These are phyloP conservation scores for Przewalskia tangutica DNA, from an alignment of 257 asterid species.

Conservation along the genomic window DNA sequence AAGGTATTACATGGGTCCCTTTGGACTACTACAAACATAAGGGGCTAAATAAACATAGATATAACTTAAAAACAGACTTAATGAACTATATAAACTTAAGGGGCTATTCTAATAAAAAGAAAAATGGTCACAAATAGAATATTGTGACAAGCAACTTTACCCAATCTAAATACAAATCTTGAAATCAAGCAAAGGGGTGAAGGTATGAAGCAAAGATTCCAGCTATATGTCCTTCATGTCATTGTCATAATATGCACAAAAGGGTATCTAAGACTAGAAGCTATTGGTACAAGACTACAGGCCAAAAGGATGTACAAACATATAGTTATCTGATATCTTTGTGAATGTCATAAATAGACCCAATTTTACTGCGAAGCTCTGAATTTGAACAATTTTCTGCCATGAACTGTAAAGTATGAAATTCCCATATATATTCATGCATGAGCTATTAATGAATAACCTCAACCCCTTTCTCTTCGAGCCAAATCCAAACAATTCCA, in stretches of 20 bases:
- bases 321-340: slow-evolving; percentile 1
- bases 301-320: slow-evolving; percentile 1
- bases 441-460: background rate
- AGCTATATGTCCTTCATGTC: slow-evolving; percentile 1
- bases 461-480: background rate
- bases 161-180: background rate
- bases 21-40: too few relatives aligned
- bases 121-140: too few relatives aligned
- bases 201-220: background rate
- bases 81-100: too few relatives aligned
- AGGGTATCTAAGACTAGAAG: background rate
- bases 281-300: slow-evolving; percentile 1
- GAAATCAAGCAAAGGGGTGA: background rate
- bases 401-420: background rate
- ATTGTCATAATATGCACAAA: slow-evolving; percentile 3
- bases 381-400: background rate
- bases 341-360: slow-evolving; percentile 14
- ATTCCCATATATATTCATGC: slow-evolving; percentile 16
- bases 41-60: too few relatives aligned
- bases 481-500: background rate
- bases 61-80: too few relatives aligned
- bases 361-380: slow-evolving; percentile 1
- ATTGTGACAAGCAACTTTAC: too few relatives aligned
- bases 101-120: too few relatives aligned
- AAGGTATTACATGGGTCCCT: too few relatives aligned